Percentiles rank a stretch among this genome's conserved stretches.
Conservation (phyloP, 169 alveolate genomes). For the Cryptosporidium andersoni region DNA sequence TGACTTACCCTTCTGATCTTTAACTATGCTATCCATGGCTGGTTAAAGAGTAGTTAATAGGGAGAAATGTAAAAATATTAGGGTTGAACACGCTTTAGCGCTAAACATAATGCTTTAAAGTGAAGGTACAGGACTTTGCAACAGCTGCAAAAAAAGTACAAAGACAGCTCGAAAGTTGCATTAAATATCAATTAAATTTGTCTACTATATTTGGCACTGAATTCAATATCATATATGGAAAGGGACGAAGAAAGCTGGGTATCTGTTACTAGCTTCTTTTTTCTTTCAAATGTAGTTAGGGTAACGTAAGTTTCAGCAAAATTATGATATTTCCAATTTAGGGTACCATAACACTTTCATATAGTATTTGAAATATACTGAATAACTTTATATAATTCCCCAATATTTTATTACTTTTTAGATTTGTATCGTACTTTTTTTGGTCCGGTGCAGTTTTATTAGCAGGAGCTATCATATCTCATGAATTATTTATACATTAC, state of each 20-base stretch:
- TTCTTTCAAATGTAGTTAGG: slow-evolving; percentile 39
- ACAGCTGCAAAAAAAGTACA: too few relatives aligned
- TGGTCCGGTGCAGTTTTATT: slow-evolving; percentile 75
- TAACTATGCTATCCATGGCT: slow-evolving; percentile 18
- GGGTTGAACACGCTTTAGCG: too few relatives aligned
- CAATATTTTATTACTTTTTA: not conserved
- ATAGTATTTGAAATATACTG: too few relatives aligned
- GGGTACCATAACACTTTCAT: too few relatives aligned
- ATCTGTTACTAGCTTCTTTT: slow-evolving; percentile 42
- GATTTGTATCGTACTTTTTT: slow-evolving; percentile 74
- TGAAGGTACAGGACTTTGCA: too few relatives aligned
- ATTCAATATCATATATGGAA: too few relatives aligned
- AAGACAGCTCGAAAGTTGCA: too few relatives aligned
- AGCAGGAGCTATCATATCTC: slow-evolving; percentile 70
- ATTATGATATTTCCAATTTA: not conserved
- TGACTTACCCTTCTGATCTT: slow-evolving; percentile 46
- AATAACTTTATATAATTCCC: too few relatives aligned
- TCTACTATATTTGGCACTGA: too few relatives aligned
- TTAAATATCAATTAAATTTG: too few relatives aligned
- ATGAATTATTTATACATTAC: slow-evolving; percentile 64
- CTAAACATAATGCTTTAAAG: too few relatives aligned
- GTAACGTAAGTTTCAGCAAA: slow-evolving; percentile 42
- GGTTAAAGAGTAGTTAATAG: too few relatives aligned
- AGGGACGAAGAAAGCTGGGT: not conserved
- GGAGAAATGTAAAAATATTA: not conserved